These are phyloP conservation scores for Ustilago vetiveriae DNA, from an alignment of 1,284 basidiomycete species.

Conservation along the genomic window DNA sequence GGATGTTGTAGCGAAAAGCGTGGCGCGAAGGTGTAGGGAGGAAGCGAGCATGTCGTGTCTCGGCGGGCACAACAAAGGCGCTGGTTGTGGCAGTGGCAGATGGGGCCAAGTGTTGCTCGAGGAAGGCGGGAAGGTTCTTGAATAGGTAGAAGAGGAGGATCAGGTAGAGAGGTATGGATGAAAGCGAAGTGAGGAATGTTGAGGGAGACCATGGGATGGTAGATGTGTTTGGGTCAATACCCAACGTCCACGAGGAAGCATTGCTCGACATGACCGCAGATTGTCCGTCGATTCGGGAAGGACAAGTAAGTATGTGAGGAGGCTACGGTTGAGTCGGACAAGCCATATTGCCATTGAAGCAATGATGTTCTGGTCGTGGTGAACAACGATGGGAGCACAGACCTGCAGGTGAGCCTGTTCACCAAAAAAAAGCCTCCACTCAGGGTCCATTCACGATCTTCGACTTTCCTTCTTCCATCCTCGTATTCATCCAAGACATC, in stretches of 20 bases:
- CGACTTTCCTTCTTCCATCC: too few species aligned
- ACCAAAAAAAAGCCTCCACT: too few species aligned
- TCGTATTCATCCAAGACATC: not conserved
- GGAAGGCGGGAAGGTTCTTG: constrained; percentile 4
- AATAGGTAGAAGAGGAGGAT: constrained; percentile 5
- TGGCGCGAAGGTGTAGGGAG: constrained; percentile 72
- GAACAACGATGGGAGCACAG: too few species aligned
- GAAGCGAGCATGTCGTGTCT: constrained; percentile 72
- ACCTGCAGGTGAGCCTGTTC: too few species aligned
- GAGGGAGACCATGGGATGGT: not conserved
- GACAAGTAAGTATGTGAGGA: not conserved
- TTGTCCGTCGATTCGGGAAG: too few species aligned
- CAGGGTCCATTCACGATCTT: too few species aligned
- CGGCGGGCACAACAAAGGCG: constrained; percentile 40
- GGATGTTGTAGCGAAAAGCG: constrained; percentile 75
- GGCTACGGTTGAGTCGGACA: not conserved
- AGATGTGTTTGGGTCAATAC: not conserved
- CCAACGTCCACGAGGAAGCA: not conserved
- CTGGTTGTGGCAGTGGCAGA: constrained; percentile 1
- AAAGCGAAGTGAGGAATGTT: not conserved
- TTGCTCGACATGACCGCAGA: not conserved
- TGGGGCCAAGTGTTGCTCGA: constrained; percentile 17
- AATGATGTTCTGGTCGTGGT: too few species aligned
- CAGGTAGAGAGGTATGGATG: constrained; percentile 14
- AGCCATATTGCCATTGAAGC: too few species aligned